A percentile compares a stretch with the other conserved stretches of the same genome.
Conservation (phyloP, 192 early-diverging fungal species). For the Glomus cerebriforme region DNA sequence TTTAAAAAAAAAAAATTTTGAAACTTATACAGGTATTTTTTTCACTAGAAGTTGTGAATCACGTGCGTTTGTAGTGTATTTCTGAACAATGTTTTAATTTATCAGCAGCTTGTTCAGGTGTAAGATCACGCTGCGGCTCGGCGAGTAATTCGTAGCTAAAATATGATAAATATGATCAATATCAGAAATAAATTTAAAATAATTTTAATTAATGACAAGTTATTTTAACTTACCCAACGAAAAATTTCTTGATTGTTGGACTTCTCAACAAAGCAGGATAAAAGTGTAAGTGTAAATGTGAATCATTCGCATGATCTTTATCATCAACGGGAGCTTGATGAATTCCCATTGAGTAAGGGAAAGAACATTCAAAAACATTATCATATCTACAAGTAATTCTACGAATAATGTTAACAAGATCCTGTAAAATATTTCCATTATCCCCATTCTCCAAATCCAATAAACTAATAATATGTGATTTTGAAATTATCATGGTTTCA, state of each 20-base stretch:
- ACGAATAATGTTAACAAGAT: conserved; percentile 77
- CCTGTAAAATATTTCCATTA: conserved; percentile 35
- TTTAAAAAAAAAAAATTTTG: no score
- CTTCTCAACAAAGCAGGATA: conserved; percentile 93
- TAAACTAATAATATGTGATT: conserved; percentile 61
- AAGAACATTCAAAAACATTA: conserved; percentile 86
- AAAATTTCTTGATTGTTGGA: conserved; percentile 90
- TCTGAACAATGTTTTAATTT: conserved; percentile 64
- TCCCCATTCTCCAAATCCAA: conserved; percentile 52
- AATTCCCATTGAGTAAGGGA: conserved; percentile 97
- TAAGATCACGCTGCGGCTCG: conserved; percentile 92
- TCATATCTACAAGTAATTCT: conserved; percentile 87
- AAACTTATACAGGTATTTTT: no score
- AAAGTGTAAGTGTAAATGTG: conserved; percentile 92
- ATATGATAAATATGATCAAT: not conserved
- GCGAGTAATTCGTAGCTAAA: conserved; percentile 91
- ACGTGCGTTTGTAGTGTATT: conserved; percentile 53
- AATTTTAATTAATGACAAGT: no score
- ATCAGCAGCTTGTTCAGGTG: conserved; percentile 88
- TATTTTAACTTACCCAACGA: conserved; percentile 75
- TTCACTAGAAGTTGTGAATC: not conserved
- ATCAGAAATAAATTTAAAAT: no score
- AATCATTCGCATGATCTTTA: conserved; percentile 49
- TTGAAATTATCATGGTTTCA: conserved; percentile 85
- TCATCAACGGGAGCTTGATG: conserved; percentile 80